phyloP scores from a whole-genome alignment of 1,284 basidiomycete genomes.

The Salmacisia buchloeana region DNA sequence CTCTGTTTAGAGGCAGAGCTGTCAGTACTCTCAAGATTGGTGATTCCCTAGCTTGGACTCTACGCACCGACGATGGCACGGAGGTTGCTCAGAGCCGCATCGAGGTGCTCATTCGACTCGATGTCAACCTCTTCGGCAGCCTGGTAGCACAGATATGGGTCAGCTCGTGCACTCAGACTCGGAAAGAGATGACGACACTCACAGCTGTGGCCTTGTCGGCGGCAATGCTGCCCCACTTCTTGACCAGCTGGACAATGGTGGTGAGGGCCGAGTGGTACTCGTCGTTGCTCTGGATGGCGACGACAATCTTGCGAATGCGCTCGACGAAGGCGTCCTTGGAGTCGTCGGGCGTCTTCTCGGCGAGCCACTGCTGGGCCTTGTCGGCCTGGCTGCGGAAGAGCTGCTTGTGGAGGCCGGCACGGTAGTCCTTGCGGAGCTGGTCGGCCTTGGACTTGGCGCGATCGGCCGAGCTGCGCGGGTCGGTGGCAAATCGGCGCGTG shows the following conservation, averaged over 20 bases:
- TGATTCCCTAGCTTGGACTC: no score
- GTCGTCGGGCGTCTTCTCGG: conserved; percentile 54
- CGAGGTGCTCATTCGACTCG: conserved; percentile 51
- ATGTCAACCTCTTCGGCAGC: conserved; percentile 50
- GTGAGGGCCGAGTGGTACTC: conserved; percentile 53
- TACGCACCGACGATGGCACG: conserved; percentile 52
- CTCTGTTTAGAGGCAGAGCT: no score
- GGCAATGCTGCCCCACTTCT: conserved; percentile 54
- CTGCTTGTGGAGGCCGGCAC: conserved; percentile 10
- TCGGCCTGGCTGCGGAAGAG: conserved; percentile 18
- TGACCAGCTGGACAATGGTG: conserved; percentile 52
- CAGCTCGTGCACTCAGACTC: neutral
- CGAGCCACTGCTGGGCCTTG: conserved; percentile 48
- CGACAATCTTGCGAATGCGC: conserved; percentile 51
- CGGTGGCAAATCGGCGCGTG: conserved; percentile 47
- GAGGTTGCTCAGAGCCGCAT: conserved; percentile 52
- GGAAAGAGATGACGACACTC: neutral
- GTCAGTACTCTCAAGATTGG: no score
- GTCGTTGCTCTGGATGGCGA: conserved; percentile 45
- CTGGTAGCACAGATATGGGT: conserved; percentile 24
- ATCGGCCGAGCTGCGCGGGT: conserved; percentile 32
- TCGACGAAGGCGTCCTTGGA: conserved; percentile 53
- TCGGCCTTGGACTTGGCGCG: conserved; percentile 50
- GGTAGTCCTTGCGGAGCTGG: conserved; percentile 40
- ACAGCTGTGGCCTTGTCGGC: conserved; percentile 46